Base-by-base conservation (phyloP, 768 basidiomycete species). In the Auricularia cornea region DNA sequence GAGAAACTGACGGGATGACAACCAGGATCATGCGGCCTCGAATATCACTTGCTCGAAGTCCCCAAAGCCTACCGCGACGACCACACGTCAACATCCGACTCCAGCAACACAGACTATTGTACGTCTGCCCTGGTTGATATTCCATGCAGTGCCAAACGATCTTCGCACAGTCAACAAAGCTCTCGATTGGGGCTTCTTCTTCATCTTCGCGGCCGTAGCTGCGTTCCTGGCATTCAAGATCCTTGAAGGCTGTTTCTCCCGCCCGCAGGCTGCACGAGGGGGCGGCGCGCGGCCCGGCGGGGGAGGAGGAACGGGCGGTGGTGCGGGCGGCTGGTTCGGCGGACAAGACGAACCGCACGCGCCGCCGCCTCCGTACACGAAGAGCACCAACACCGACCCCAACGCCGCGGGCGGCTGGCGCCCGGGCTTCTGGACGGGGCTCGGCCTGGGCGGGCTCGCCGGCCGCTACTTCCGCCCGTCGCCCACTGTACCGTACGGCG, bases 361-460 rank as follows among this genome's bases (percentile, higher is more conserved):
- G 32, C 72, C 80, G 29, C 81, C 81, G 29, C 75, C 79, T 2
- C 79, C 81, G 0, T 86, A 89, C 26, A 85, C 88, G 0, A 86
- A 89, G 3, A 32, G 63, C 12, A 78, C 83, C 67, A 66, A 76
- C 35, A 33, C 72, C 73, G 18, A 64, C 62, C 10, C 56, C 63
- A 60, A 59, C 29, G 71, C 70, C 29, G 74, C 74, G 62, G 66
- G 66, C 48, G 76, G 77, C 33, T 86, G 84, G 84, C 73, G 77
- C 48, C 87, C 89, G 12, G 92, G 92, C 3, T 94, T 96, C 72
- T 94, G 87, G 89, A 87, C 89, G 1, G 94, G 94, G 3, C 84
- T 90, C 6, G 83, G 84, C 1, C 69, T 89, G 1, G 94, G 92
- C 6, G 88, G 87, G 29, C 72, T 89, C 2, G 5, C 29, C 4